Percentiles rank a stretch among this genome's conserved stretches.
Evolutionary conservation across 352 stramenopile genomes (phyloP).

Genomic region (Pythium rishiriense): DNA sequence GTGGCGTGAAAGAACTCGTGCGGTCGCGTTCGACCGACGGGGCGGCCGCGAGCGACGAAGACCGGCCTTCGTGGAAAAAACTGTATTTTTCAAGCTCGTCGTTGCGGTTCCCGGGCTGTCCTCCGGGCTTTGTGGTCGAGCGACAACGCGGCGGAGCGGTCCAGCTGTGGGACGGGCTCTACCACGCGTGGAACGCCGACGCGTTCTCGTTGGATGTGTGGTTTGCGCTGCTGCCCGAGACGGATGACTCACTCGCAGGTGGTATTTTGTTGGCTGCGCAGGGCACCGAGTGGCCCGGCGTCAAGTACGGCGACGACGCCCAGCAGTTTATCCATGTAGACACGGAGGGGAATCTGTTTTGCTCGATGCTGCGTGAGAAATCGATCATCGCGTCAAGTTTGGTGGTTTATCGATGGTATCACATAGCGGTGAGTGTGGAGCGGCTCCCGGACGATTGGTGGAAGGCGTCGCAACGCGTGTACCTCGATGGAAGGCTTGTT

Average conservation of each 20-base stretch:
- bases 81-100: constrained; percentile 14
- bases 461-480: constrained; percentile 7
- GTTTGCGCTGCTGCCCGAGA: constrained; percentile 7
- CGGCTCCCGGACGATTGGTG: not conserved
- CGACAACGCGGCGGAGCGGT: not conserved
- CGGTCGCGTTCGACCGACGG: not conserved
- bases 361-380: constrained; percentile 19
- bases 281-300: constrained; percentile 3
- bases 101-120: constrained; percentile 3
- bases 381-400: not conserved
- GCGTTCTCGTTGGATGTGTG: constrained; percentile 21
- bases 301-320: constrained; percentile 1
- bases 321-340: constrained; percentile 24
- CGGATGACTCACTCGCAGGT: not conserved
- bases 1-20: constrained; percentile 4
- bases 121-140: not conserved
- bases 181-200: constrained; percentile 9
- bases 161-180: not conserved
- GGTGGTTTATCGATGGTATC: constrained; percentile 10
- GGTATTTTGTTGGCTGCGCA: constrained; percentile 15
- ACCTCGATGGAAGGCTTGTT: constrained; percentile 4
- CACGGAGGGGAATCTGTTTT: constrained; percentile 18
- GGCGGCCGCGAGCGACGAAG: too few relatives aligned
- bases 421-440: constrained; percentile 1
- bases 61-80: not conserved